Base-by-base conservation (phyloP, 2,329 filamentous ascomycete genomes). In the Cryphonectria parasitica region DNA sequence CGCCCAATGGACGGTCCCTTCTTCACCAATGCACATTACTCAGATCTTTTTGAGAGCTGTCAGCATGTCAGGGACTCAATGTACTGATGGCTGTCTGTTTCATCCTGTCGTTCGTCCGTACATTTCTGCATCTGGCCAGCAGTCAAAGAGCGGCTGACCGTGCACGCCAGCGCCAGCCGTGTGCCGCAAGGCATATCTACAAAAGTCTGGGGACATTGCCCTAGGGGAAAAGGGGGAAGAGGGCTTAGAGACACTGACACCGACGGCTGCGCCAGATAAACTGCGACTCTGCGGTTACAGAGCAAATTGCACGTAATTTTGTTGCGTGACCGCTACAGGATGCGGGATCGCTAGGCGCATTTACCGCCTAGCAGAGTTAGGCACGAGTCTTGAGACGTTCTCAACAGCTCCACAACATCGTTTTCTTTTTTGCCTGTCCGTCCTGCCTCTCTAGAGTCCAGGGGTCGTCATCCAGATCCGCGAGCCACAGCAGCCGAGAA, bases 391-490 rank as follows among this genome's bases (percentile, higher is more conserved):
- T 67, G 70, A 63, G 64, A 69, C 1, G 34, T 58, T 58, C 61
- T 54, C 64, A 56, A 63, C 62, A 45, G 70, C 54, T 65, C 70
- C 67, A 68, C 70, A 69, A 56, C 58, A 69, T 11, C 49, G 6
- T 66, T 66, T 45, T 49, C 10, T 49, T 5, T 49, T 45, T 49
- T 58, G 28, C 31, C 28, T 15, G 70, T 67, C 56, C 67, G 63
- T 69, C 69, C 64, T 71, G 64, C 67, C 67, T 69, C 64, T 45
- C 64, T 45, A 34, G 61, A 64, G 61, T 71, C 49, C 70, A 71
- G 70, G 64, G 70, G 70, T 71, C 45, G 43, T 69, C 64, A 58
- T 69, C 70, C 62, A 71, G 67, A 68, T 71, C 64, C 64, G 70
- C 70, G 45, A 69, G 64, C 70, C 52, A 49, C 45, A 49, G 45